Conservation (phyloP, 1,284 basidiomycete species). For the Pholiota adiposa region DNA sequence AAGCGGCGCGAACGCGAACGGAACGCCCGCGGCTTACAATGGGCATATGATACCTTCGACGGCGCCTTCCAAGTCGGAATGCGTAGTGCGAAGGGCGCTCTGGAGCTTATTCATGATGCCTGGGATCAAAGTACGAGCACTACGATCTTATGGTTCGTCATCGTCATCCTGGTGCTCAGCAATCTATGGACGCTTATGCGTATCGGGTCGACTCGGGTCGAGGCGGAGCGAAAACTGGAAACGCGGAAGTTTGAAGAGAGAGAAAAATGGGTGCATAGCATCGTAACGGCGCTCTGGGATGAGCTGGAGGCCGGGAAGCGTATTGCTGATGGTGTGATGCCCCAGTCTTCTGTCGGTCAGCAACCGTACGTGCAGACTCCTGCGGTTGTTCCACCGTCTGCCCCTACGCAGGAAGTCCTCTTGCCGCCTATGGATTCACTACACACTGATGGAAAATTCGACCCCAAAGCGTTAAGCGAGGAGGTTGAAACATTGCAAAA, state of each 20-base stretch:
- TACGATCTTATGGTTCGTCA: conserved; percentile 73
- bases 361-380: neutral
- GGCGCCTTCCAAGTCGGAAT: conserved; percentile 73
- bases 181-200: conserved; percentile 76
- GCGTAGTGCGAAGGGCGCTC: conserved; percentile 66
- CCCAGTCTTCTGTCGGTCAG: conserved; percentile 7
- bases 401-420: neutral
- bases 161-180: conserved; percentile 72
- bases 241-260: conserved; percentile 62
- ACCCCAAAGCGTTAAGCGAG: conserved; percentile 39
- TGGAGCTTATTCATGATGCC: conserved; percentile 75
- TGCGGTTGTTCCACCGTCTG: neutral
- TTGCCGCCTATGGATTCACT: neutral
- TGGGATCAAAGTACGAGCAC: conserved; percentile 74
- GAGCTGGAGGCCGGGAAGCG: conserved; percentile 58
- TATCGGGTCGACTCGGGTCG: conserved; percentile 55
- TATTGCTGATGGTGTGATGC: conserved; percentile 16
- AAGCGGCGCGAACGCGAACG: conserved; percentile 69
- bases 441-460: conserved; percentile 4
- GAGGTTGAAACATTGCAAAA: conserved; percentile 56
- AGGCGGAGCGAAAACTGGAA: conserved; percentile 58
- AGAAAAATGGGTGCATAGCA: conserved; percentile 74
- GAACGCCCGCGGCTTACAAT: conserved; percentile 76
- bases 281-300: conserved; percentile 71
- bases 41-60: conserved; percentile 83